Base-by-base conservation (phyloP, 768 basidiomycete genomes). In the Suillus discolor region DNA sequence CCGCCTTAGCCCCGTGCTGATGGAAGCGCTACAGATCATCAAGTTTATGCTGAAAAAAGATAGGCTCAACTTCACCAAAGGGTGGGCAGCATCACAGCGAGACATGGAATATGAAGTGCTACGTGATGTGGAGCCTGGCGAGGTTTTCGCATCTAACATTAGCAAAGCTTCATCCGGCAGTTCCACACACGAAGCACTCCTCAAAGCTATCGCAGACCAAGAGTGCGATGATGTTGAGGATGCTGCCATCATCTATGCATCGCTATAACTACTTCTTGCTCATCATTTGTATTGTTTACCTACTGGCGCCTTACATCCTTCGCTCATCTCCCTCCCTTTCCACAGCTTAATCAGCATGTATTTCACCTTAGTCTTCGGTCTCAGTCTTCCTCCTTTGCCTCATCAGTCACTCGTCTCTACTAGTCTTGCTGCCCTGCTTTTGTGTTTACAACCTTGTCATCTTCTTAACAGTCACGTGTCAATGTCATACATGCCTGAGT, bases 31-130 rank as follows among this genome's bases (percentile, higher is more conserved):
- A n/a, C 44, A 45, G 20, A 45, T 45, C 20, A n/a, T 45, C 7
- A 45, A 45, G 44, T 45, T 45, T 20, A n/a, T 25, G 23, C 67
- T 31, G 47, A 45, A 45, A 45, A 45, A 45, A n/a, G 44, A 45
- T 20, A 45, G 44, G 20, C 44, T 45, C 44, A 45, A 45, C 44
- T 45, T 45, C 20, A 45, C 44, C 44, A 45, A 45, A 45, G 44
- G 44, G 20, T 45, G 44, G 44, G 20, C 20, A 9, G 44, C 44
- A 45, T 45, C 44, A 45, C 44, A 45, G 20, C 9, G 20, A n/a
- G 44, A 45, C 44, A 45, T 45, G 44, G 44, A 45, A 45, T 45
- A 45, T 8, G 18, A 45, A 9, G n/a, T 49, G n/a, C 47, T 49
- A 49, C 12, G 4, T 49, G 47, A 49, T 23, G n/a, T 23, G 23